Base-by-base conservation (phyloP, 768 basidiomycete genomes). In the Xerocomellus chrysenteron region DNA sequence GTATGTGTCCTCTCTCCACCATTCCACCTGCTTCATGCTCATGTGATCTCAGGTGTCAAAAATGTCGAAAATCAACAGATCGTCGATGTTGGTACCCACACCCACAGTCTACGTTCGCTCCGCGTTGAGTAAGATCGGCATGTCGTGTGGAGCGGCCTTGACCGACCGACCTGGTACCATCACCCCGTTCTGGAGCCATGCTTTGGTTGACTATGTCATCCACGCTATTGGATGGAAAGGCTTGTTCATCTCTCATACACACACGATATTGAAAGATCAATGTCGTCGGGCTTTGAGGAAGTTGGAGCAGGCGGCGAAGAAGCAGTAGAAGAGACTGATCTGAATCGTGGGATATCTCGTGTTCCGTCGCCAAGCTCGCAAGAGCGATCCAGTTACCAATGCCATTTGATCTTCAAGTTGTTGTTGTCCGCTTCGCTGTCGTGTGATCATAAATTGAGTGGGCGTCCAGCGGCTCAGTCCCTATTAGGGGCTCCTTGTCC, bases 101-200 rank as follows among this genome's bases (percentile, higher is more conserved):
- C 86, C 95, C 3, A 75, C 76, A 30, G 71, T 79, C 0, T 98
- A 85, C 65, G 97, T 98, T 41, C 80, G 82, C 35, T 80, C 91
- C 5, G 88, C 85, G 8, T 80, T 98, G 48, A 73, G 80, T 7
- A 89, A 92, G 65, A 79, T 94, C 57, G 89, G 89, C 5, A 73
- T 90, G 16, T 74, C 84, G 0, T 88, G 92, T 55, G 94, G 94
- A 42, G 91, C 92, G 16, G 84, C 84, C 16, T 78, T 78, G 70
- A 82, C 84, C 50, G 83, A 86, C 3, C 82, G 88, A 42, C 88
- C 90, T 1, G 80, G 81, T 59, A 88, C 89, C 17, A 79, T 81
- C 40, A 94, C 92, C 0, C 92, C 94, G 1, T 95, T 87, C 80
- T 95, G 93, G 90, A 82, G 86, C 19, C 95, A 98, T 70, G 86